Conservation (phyloP, 345 rosid species). For the Viola odorata region DNA sequence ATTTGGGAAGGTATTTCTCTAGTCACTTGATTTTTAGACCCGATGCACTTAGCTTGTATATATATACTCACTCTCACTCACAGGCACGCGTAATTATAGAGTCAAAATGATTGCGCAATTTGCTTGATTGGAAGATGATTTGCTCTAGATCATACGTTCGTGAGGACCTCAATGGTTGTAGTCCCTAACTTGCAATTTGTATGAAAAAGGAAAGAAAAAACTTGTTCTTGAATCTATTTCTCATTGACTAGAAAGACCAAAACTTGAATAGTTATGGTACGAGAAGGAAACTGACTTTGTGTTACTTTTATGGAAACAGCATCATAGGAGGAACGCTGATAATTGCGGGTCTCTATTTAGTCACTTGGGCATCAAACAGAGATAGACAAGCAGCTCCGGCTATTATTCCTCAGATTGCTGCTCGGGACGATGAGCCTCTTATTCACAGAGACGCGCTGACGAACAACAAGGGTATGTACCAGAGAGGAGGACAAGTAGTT, state of each 20-base stretch:
- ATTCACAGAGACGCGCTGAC: conserved; percentile 40
- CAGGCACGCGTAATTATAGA: background rate
- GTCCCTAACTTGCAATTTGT: too few species aligned
- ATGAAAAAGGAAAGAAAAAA: too few species aligned
- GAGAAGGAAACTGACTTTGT: conserved; percentile 9
- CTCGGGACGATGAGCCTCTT: conserved; percentile 47
- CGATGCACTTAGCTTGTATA: background rate
- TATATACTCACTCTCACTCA: background rate
- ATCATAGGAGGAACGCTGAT: conserved; percentile 76
- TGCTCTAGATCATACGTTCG: too few species aligned
- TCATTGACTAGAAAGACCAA: too few species aligned
- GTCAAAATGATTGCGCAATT: background rate
- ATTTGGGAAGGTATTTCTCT: conserved; percentile 74
- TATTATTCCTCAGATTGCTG: conserved; percentile 24
- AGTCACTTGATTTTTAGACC: background rate
- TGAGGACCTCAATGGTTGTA: too few species aligned
- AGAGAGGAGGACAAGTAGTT: conserved; percentile 37
- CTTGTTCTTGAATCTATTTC: too few species aligned
- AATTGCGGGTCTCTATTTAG: conserved; percentile 70
- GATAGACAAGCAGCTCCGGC: conserved; percentile 36
- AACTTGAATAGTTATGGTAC: background rate
- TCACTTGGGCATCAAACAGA: conserved; percentile 82
- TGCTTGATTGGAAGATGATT: background rate
- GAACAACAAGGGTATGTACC: conserved; percentile 34
- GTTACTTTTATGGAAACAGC: conserved; percentile 31